These are phyloP conservation scores for Saussurea involucrata DNA, from an alignment of 129 eudicot species.

Conservation along the genomic window DNA sequence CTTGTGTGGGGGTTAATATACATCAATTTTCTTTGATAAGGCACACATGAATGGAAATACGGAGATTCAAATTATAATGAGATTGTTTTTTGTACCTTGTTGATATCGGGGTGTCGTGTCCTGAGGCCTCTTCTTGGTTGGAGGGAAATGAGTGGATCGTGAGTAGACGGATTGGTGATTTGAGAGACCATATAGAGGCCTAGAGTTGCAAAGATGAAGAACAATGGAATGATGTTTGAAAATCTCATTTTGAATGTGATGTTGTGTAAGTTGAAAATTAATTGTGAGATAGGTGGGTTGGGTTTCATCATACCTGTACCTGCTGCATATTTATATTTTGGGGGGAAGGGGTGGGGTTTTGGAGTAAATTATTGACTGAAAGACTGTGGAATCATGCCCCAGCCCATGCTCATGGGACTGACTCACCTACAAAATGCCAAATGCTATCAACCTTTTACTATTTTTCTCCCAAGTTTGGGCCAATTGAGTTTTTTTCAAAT, in stretches of 20 bases:
- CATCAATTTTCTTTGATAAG: background rate
- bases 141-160: conserved; percentile 9
- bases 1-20: background rate
- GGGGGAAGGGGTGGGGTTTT: background rate
- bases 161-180: background rate
- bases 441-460: background rate
- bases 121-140: conserved; percentile 25
- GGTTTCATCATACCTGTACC: background rate
- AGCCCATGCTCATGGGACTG: conserved; percentile 35
- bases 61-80: background rate
- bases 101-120: background rate
- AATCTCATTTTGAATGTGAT: conserved; percentile 27
- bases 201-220: conserved; percentile 15
- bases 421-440: conserved; percentile 24
- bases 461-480: background rate
- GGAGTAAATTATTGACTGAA: conserved; percentile 26
- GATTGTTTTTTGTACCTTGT: conserved; percentile 25
- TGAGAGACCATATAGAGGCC: conserved; percentile 22
- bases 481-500: conserved; percentile 8
- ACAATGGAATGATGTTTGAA: conserved; percentile 7
- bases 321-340: background rate
- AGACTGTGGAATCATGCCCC: conserved; percentile 21
- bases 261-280: background rate
- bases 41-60: background rate
- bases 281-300: background rate